Conservation (phyloP, 1,284 basidiomycete species). For the Agaricales sp. region DNA sequence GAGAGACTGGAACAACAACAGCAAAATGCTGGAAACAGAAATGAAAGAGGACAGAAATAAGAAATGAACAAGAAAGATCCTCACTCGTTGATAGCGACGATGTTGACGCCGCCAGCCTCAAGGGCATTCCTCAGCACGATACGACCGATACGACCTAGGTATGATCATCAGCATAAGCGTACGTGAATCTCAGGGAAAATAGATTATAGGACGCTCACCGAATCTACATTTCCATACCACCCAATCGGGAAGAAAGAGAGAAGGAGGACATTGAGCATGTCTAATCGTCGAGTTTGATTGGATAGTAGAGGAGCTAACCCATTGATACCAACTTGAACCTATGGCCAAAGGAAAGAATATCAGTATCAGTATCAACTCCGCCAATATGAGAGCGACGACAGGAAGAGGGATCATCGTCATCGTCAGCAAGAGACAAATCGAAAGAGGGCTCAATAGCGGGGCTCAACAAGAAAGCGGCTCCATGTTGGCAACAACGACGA, state of each 20-base stretch:
- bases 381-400: too few species aligned
- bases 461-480: too few species aligned
- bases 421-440: background rate
- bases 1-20: background rate
- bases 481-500: too few species aligned
- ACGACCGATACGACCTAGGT: constrained; percentile 89
- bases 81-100: constrained; percentile 88
- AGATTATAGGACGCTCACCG: background rate
- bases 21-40: background rate
- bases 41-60: background rate
- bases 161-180: background rate
- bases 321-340: constrained; percentile 1
- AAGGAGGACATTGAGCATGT: background rate
- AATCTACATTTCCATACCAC: background rate
- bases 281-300: background rate
- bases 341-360: too few species aligned
- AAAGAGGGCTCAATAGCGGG: too few species aligned
- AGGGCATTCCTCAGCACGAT: constrained; percentile 97
- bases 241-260: background rate
- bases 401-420: too few species aligned
- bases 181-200: background rate
- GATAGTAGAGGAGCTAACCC: background rate
- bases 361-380: too few species aligned
- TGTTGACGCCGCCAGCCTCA: constrained; percentile 63
- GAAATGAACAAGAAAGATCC: constrained; percentile 18